Evolutionary conservation across 2,329 filamentous ascomycete species (phyloP), one percentile per base, ranked within the genome.

Genomic region (Pseudocercospora eumusae): DNA sequence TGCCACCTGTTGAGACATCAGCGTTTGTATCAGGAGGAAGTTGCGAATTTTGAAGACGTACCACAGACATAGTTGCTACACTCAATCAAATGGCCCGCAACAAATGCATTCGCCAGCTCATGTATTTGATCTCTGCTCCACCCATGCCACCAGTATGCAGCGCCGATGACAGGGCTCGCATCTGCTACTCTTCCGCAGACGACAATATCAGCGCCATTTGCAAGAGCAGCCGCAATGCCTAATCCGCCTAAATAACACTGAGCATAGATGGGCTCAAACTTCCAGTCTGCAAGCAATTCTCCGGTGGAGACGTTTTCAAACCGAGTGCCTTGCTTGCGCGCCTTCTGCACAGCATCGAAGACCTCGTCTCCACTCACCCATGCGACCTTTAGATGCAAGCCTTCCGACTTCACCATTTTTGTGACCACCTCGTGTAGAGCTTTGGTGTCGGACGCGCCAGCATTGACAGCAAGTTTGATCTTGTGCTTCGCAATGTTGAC

Each of bases 381-480:
- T 9, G 80, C 81, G 2, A 82, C 75, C 64, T 78, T 81, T 20
- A 82, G 69, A 54, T 75, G 66, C n/a, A 82, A 64, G 0, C 76
- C 74, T 44, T 71, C 69, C 20, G 60, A 54, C 36, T 60, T 60
- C 11, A 69, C 66, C 64, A 83, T 64, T 18, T 76, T 69, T 4
- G 76, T 71, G 0, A 80, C 75, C 60, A 80, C 78, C 56, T 80
- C 67, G 2, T 84, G 82, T 15, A 87, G 68, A 0, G 79, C 82
- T 60, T 77, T 76, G 0, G 84, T 84, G 60, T 86, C 83, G 15
- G 83, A 76, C 2, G 80, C 82, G 0, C 85, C 84, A 2, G 84
- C 84, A 66, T 86, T 86, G 59, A 85, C 75, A 36, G 84, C 76
- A 11, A 86, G 75, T 63, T 83, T 84, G 73, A 86, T 85, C 0